A percentile compares a stretch with the other conserved stretches of the same genome.
Evolutionary conservation across 2,329 filamentous ascomycete species (phyloP).

Genomic region (Xylariaceae sp.): DNA sequence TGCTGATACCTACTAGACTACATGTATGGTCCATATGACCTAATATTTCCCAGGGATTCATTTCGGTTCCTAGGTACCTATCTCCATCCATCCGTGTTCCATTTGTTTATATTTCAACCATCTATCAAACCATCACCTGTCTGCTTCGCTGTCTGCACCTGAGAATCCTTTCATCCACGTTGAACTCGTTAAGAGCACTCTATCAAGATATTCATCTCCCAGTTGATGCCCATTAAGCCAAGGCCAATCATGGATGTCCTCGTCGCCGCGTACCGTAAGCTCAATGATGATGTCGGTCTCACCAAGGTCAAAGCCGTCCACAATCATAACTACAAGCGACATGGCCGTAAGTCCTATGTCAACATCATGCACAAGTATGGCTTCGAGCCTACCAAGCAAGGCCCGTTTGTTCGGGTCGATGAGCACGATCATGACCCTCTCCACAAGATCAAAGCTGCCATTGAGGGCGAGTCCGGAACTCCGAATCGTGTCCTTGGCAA

Average conservation of each 20-base stretch:
- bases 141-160: too few species aligned
- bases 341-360: slow-evolving; percentile 62
- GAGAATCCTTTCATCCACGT: too few species aligned
- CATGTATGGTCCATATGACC: too few species aligned
- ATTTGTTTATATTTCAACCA: too few species aligned
- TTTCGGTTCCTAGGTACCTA: too few species aligned
- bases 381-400: slow-evolving; percentile 58
- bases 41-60: too few species aligned
- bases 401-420: slow-evolving; percentile 55
- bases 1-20: too few species aligned
- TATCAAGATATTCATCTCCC: not conserved
- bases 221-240: not conserved
- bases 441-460: slow-evolving; percentile 36
- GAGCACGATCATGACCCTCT: slow-evolving; percentile 43
- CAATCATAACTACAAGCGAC: slow-evolving; percentile 56
- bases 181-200: too few species aligned
- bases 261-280: slow-evolving; percentile 32
- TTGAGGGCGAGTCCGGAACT: slow-evolving; percentile 46
- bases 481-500: slow-evolving; percentile 44
- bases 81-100: too few species aligned
- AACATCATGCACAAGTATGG: slow-evolving; percentile 58
- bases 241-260: slow-evolving; percentile 32
- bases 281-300: slow-evolving; percentile 35
- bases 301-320: slow-evolving; percentile 47
- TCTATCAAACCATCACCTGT: too few species aligned